These are phyloP conservation scores for Populus davidiana DNA, from an alignment of 345 rosid genomes.

Conservation along the genomic window DNA sequence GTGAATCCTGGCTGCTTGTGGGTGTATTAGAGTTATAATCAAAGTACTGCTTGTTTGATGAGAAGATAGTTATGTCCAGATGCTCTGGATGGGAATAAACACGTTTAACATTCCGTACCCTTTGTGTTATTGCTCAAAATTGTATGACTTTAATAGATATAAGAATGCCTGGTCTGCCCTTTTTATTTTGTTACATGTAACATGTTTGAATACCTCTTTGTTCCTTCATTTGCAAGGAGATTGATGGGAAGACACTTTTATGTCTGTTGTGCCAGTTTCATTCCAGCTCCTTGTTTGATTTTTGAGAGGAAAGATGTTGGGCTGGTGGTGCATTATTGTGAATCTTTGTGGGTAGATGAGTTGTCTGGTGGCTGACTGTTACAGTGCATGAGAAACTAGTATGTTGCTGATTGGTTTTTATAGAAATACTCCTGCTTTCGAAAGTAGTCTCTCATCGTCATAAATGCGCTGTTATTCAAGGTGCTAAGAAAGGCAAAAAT, in stretches of 20 bases:
- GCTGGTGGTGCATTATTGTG: background rate
- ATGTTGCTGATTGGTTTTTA: background rate
- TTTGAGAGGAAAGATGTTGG: background rate
- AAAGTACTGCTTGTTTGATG: background rate
- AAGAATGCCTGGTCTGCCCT: background rate
- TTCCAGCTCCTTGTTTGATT: background rate
- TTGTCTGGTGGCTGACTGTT: background rate
- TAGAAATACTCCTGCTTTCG: background rate
- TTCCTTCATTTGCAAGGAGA: background rate
- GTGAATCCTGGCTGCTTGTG: background rate
- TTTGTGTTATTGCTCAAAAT: background rate
- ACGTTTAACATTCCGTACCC: background rate
- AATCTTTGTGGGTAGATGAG: background rate
- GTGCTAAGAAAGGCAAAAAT: background rate
- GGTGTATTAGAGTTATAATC: background rate
- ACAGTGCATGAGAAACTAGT: background rate
- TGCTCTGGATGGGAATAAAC: background rate
- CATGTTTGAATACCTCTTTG: background rate
- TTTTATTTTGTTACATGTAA: background rate
- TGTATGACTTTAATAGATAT: background rate
- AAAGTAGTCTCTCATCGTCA: background rate
- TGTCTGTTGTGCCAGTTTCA: background rate
- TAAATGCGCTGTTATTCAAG: background rate
- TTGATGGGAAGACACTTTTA: background rate
- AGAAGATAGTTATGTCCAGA: background rate